phyloP scores from a whole-genome alignment of 2,329 filamentous ascomycete species.

The Colletotrichum tamarilloi region DNA sequence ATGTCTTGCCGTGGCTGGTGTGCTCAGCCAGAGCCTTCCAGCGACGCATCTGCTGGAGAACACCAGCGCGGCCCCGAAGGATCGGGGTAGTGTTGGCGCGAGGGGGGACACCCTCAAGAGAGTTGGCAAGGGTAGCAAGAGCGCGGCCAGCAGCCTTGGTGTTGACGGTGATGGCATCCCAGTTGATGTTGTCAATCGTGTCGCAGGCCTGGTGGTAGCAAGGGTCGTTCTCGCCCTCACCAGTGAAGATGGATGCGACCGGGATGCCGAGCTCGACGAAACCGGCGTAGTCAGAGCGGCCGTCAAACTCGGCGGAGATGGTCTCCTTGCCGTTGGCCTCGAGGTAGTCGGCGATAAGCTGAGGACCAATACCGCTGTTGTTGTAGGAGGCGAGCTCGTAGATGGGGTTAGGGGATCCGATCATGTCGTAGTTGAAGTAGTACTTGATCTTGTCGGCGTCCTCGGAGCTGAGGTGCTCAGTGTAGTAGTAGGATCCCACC shows the following conservation, averaged over 20 bases:
- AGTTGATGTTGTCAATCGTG: conserved; percentile 52
- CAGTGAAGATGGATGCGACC: conserved; percentile 53
- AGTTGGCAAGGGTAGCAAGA: conserved; percentile 54
- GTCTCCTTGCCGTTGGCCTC: conserved; percentile 45
- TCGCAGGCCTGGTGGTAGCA: conserved; percentile 55
- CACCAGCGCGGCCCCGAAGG: conserved; percentile 35
- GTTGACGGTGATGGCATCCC: conserved; percentile 50
- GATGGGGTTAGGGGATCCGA: conserved; percentile 54
- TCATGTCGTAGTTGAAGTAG: conserved; percentile 80
- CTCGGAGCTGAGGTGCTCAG: conserved; percentile 45
- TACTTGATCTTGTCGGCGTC: conserved; percentile 68
- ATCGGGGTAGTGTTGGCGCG: conserved; percentile 43
- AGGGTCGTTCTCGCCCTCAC: conserved; percentile 48
- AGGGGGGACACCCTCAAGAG: conserved; percentile 47
- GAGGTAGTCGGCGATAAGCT: conserved; percentile 48
- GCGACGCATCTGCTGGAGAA: conserved; percentile 28
- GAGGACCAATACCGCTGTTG: conserved; percentile 49
- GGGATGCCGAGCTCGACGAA: conserved; percentile 54
- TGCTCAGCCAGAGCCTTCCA: conserved; percentile 25
- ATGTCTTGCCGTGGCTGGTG: conserved; percentile 32
- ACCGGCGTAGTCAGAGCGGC: conserved; percentile 51
- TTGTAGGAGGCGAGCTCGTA: conserved; percentile 50
- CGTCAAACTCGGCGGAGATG: conserved; percentile 48
- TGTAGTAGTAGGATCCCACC: conserved; percentile 55
- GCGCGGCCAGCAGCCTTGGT: conserved; percentile 60